A percentile compares a stretch with the other conserved stretches of the same genome.
These are phyloP conservation scores for Calcarisporium arbuscula DNA, from an alignment of 2,329 filamentous ascomycete species.

Conservation along the genomic window DNA sequence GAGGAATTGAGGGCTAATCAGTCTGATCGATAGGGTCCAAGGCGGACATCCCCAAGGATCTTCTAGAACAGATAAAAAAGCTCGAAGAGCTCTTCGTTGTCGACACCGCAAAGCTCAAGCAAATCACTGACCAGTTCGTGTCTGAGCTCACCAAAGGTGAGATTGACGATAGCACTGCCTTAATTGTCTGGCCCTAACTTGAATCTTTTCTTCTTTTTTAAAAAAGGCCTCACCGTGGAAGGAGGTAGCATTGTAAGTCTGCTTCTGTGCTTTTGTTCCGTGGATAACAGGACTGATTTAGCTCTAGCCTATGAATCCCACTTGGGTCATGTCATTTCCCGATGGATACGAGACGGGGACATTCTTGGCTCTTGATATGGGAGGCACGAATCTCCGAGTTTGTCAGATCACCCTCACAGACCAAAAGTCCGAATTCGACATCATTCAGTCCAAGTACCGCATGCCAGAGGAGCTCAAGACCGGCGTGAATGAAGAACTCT, in stretches of 20 bases:
- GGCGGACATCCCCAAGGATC: slow-evolving; percentile 81
- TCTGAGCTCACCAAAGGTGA: slow-evolving; percentile 79
- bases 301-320: slow-evolving; percentile 89
- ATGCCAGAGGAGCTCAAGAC: slow-evolving; percentile 92
- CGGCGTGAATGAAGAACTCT: slow-evolving; percentile 76
- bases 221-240: slow-evolving; percentile 69
- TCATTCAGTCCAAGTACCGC: slow-evolving; percentile 92
- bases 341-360: slow-evolving; percentile 82
- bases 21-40: slow-evolving; percentile 86
- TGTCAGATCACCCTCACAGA: slow-evolving; percentile 88
- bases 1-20: too few species aligned
- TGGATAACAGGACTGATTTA: too few species aligned
- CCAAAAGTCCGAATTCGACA: slow-evolving; percentile 83
- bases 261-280: too few species aligned
- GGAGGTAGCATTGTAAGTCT: slow-evolving; percentile 83
- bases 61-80: slow-evolving; percentile 71
- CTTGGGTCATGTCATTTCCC: slow-evolving; percentile 89
- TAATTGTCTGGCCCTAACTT: not conserved
- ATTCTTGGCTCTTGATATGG: slow-evolving; percentile 89
- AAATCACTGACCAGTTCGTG: slow-evolving; percentile 85
- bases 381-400: slow-evolving; percentile 90
- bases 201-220: not conserved
- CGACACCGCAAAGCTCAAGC: slow-evolving; percentile 72
- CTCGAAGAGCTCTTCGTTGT: slow-evolving; percentile 83
- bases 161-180: not conserved